Conservation (phyloP, 2,329 filamentous ascomycete genomes). For the Claviceps sp. region DNA sequence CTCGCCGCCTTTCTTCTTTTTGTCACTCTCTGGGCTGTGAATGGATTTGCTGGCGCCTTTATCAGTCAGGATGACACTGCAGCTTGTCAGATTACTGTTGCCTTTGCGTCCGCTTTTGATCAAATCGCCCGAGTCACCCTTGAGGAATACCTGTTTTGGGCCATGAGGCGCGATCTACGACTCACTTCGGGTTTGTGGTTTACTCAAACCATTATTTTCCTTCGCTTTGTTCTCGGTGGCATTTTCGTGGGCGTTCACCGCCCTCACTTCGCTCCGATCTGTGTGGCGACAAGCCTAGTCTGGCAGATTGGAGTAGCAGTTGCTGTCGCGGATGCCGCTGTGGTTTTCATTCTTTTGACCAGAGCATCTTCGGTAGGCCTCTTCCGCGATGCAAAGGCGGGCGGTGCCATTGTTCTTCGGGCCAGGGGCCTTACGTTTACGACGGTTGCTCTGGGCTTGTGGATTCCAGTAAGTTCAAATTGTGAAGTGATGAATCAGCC, state of each 20-base stretch:
- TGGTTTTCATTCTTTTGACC: constrained; percentile 28
- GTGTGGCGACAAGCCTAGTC: constrained; percentile 32
- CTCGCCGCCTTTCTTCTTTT: constrained; percentile 40
- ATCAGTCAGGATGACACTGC: constrained; percentile 28
- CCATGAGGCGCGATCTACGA: constrained; percentile 26
- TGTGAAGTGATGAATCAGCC: neutral
- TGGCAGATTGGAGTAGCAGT: constrained; percentile 31
- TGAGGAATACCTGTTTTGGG: constrained; percentile 42
- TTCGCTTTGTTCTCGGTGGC: constrained; percentile 37
- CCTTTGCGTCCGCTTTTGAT: constrained; percentile 41
- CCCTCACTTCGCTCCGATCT: constrained; percentile 37
- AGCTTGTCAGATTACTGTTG: constrained; percentile 37
- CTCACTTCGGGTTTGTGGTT: constrained; percentile 24
- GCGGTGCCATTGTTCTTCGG: constrained; percentile 14
- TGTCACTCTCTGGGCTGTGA: constrained; percentile 39
- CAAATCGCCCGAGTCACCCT: constrained; percentile 40
- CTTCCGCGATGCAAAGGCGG: constrained; percentile 18
- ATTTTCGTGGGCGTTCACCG: constrained; percentile 42
- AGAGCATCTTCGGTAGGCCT: constrained; percentile 25
- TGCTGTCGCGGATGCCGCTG: constrained; percentile 30
- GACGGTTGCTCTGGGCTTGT: constrained; percentile 33
- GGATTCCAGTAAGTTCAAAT: constrained; percentile 36
- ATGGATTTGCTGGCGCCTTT: constrained; percentile 36
- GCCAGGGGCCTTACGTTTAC: constrained; percentile 29
- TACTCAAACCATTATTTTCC: constrained; percentile 32